Percentiles rank a stretch among this genome's conserved stretches.
phyloP scores from a whole-genome alignment of 441 rosid genomes.

The Gossypium schwendimanii region DNA sequence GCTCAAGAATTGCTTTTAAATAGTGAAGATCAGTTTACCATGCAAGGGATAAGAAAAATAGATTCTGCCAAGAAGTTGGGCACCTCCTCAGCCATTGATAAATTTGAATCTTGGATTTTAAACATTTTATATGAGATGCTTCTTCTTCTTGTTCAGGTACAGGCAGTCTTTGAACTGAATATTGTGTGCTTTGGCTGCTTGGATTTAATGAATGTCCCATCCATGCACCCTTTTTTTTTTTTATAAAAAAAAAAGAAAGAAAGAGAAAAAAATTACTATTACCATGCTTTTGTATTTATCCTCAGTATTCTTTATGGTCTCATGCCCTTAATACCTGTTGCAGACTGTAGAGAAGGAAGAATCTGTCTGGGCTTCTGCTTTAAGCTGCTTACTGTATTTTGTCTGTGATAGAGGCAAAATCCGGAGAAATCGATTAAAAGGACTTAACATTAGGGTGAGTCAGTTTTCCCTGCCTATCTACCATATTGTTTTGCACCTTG shows the following conservation, averaged over 20 bases:
- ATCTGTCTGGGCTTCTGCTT: slow-evolving; percentile 92
- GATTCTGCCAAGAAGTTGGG: slow-evolving; percentile 46
- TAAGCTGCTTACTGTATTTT: slow-evolving; percentile 94
- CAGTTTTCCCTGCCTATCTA: slow-evolving; percentile 15
- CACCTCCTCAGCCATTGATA: slow-evolving; percentile 60
- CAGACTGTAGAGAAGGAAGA: slow-evolving; percentile 89
- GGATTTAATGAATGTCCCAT: not conserved
- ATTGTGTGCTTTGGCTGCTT: not conserved
- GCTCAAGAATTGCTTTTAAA: slow-evolving; percentile 62
- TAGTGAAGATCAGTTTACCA: slow-evolving; percentile 44
- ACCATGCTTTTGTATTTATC: not conserved
- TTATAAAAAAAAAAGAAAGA: too few relatives aligned
- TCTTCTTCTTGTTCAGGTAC: slow-evolving; percentile 95
- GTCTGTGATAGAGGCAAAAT: slow-evolving; percentile 91
- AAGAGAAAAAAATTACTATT: not conserved
- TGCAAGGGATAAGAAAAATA: slow-evolving; percentile 42
- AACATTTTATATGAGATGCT: slow-evolving; percentile 84
- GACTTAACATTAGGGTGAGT: slow-evolving; percentile 97
- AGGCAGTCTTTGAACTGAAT: not conserved
- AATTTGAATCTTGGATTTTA: slow-evolving; percentile 87
- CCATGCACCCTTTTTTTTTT: not conserved
- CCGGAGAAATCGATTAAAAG: slow-evolving; percentile 62
- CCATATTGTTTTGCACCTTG: not conserved
- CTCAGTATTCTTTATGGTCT: slow-evolving; percentile 6
- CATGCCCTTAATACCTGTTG: slow-evolving; percentile 22